Evolutionary conservation across 768 basidiomycete species (phyloP), one percentile per base, ranked within the genome.

Genomic region (Candolleomyces efflorescens): DNA sequence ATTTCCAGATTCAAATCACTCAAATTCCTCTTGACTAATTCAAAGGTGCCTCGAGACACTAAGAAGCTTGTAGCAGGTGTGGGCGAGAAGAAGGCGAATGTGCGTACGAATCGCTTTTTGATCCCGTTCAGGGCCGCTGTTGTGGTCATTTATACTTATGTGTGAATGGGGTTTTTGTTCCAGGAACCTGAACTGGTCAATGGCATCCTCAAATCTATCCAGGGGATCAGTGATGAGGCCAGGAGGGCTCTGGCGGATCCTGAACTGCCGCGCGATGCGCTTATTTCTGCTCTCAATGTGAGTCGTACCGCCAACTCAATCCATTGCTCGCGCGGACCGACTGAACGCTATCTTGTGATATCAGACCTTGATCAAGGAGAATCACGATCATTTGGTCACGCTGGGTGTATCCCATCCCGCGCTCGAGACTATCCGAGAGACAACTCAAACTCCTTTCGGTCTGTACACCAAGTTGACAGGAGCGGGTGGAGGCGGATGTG

Each of bases 401-500:
- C 82, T 99, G 26, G 92, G 88, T 12, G 97, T 98, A 32, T 97
- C 95, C 2, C 97, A 99, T 70, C 85, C 92, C 11, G 74, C 87
- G 1, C 73, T 99, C 57, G 97, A 99, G 71, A 73, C 78, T 20
- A 94, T 98, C 63, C 83, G 86, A 55, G 72, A 78, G n/a, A 85
- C 81, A 62, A 92, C 94, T 0, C 77, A 79, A 10, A 67, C 75
- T 60, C 87, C 86, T 7, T 90, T 87, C 73, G 73, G 75, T 10
- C 76, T 98, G 49, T 85, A 85, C 65, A 94, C 94, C n/a, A 97
- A 98, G 76, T 74, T 99, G 56, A 99, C 97, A 6, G 97, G 97
- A 43, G 96, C 97, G 7, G 97, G 97, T 27, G 97, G 97, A 41
- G 97, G 97, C 23, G 97, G 97, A n/a, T 98, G 97, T 67, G 88